A percentile compares a stretch with the other conserved stretches of the same genome.
phyloP scores from a whole-genome alignment of 176 grass and related monocot genomes.

The Cymbopogon citratus region DNA sequence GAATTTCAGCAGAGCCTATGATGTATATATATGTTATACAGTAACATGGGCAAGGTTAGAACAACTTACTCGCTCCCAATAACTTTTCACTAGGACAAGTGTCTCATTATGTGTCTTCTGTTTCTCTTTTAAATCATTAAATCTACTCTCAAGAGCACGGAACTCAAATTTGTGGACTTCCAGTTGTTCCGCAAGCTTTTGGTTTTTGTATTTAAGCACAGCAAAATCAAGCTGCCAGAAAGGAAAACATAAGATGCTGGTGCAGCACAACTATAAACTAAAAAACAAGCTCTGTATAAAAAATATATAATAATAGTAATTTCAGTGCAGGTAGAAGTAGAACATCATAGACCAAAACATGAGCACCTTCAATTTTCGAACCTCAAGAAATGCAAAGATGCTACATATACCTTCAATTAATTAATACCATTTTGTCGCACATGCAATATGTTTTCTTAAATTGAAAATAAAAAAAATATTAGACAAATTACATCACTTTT shows the following conservation, averaged over 20 bases:
- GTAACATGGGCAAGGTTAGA: neutral
- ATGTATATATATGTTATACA: neutral
- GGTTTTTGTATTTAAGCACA: slow-evolving; percentile 89
- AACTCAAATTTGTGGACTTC: slow-evolving; percentile 82
- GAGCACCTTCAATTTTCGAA: neutral
- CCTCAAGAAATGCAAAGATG: neutral
- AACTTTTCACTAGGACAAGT: slow-evolving; percentile 58
- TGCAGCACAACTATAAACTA: slow-evolving; percentile 2
- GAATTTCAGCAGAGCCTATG: neutral
- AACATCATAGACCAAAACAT: neutral
- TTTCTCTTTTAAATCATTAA: slow-evolving; percentile 61
- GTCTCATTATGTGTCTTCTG: slow-evolving; percentile 48
- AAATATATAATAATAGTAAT: neutral
- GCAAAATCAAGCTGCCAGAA: slow-evolving; percentile 63
- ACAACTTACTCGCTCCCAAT: slow-evolving; percentile 56
- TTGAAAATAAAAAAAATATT: neutral
- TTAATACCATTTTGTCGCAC: neutral
- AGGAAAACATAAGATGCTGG: slow-evolving; percentile 16
- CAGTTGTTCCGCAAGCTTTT: slow-evolving; percentile 82
- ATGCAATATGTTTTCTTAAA: neutral
- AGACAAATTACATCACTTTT: neutral
- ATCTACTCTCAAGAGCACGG: slow-evolving; percentile 67
- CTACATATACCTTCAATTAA: neutral
- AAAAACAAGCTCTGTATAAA: neutral
- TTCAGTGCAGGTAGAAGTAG: neutral